A percentile compares a stretch with the other conserved stretches of the same genome.
These are phyloP conservation scores for Aspergillus brunneoviolaceus DNA, from an alignment of 2,329 filamentous ascomycete genomes.

Conservation along the genomic window DNA sequence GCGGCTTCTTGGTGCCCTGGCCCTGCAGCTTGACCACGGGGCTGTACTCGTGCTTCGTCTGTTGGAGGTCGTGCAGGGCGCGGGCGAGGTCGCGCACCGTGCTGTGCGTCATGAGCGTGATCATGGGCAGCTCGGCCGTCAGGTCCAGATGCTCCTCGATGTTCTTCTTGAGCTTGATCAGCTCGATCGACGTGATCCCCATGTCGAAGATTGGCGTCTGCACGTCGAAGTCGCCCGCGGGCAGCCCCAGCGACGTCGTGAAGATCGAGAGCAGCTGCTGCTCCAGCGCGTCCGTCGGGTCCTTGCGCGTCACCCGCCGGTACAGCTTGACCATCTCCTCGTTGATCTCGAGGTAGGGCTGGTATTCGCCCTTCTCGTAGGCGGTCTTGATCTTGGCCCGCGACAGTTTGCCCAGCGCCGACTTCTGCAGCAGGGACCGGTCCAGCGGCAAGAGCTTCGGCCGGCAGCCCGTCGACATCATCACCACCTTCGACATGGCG, in stretches of 20 bases:
- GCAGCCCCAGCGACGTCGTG: not conserved
- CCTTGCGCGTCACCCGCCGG: not conserved
- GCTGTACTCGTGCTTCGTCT: not conserved
- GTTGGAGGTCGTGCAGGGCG: not conserved
- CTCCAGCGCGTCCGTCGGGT: not conserved
- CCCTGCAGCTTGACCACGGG: conserved; percentile 1
- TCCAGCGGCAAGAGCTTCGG: conserved; percentile 3
- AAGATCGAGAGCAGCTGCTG: not conserved
- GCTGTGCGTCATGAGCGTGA: conserved; percentile 3
- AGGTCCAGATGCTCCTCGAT: conserved; percentile 4
- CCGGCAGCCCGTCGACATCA: not conserved
- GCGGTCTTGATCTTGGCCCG: conserved; percentile 1
- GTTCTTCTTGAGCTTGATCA: conserved; percentile 4
- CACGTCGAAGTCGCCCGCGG: conserved; percentile 1
- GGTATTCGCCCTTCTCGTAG: conserved; percentile 3
- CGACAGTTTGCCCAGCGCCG: not conserved
- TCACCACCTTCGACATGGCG: not conserved
- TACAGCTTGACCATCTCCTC: not conserved
- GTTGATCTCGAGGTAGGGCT: not conserved
- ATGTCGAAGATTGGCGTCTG: conserved; percentile 1
- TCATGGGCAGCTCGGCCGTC: not conserved
- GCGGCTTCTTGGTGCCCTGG: not conserved
- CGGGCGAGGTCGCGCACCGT: not conserved
- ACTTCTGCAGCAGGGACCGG: not conserved
- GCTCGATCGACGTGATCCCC: conserved; percentile 1